phyloP scores from a whole-genome alignment of 2,329 filamentous ascomycete species.

The Nannizzia gypsea region DNA sequence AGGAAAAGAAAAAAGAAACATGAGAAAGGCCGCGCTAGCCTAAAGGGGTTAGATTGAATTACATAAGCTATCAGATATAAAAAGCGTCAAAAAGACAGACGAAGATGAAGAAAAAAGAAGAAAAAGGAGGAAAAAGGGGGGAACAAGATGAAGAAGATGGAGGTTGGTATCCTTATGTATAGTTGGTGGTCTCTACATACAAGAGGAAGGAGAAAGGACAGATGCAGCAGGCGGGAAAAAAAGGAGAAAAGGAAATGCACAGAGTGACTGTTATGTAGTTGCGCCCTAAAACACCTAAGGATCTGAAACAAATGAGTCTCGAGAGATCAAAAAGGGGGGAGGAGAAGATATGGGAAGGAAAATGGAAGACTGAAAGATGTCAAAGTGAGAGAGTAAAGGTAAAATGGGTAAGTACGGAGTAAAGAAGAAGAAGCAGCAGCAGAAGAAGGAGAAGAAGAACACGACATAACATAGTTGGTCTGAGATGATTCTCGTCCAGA shows the following conservation, averaged over 20 bases:
- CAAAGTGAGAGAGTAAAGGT: neutral
- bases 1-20: constrained; percentile 4
- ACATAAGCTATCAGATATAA: neutral
- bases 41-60: neutral
- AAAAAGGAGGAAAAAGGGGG: no score
- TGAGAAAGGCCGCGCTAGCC: neutral
- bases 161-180: neutral
- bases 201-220: neutral
- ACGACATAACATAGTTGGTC: neutral
- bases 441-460: neutral
- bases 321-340: neutral
- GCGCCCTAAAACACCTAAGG: constrained; percentile 5
- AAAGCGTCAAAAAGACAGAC: neutral
- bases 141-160: neutral
- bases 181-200: neutral
- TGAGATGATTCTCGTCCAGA: neutral
- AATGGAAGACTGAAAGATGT: neutral
- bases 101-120: no score
- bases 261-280: neutral
- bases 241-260: neutral
- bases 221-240: neutral
- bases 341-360: neutral
- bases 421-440: no score
- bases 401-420: no score
- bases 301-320: neutral